A percentile compares a stretch with the other conserved stretches of the same genome.
Conservation (phyloP, 1,284 basidiomycete species). For the Apiotrichum veenhuisii region DNA sequence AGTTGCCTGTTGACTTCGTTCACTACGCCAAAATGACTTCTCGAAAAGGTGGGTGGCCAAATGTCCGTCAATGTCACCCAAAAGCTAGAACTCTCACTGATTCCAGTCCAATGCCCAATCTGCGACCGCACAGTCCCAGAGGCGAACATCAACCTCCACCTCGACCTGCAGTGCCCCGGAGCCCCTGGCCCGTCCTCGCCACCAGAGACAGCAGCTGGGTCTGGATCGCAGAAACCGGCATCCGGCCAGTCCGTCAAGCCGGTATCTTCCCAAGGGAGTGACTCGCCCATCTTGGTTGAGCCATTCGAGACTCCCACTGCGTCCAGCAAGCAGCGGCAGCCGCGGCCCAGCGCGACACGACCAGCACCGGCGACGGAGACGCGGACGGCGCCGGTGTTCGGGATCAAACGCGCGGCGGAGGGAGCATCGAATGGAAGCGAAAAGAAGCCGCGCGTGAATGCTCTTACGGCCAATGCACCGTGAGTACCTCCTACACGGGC, state of each 20-base stretch:
- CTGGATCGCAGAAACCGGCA: neutral
- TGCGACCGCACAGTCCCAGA: constrained; percentile 37
- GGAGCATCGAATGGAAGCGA: constrained; percentile 4
- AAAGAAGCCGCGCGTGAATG: constrained; percentile 36
- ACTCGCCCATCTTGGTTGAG: constrained; percentile 1
- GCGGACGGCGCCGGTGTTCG: neutral
- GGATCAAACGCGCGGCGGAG: neutral
- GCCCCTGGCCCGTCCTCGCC: constrained; percentile 14
- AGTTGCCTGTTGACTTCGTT: no score
- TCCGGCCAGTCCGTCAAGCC: no score
- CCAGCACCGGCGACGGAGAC: neutral
- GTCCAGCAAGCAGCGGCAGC: neutral
- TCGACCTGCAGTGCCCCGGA: constrained; percentile 44
- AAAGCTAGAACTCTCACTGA: neutral
- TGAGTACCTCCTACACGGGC: constrained; percentile 16
- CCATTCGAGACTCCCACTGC: constrained; percentile 12
- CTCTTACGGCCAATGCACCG: constrained; percentile 45
- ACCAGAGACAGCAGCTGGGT: neutral
- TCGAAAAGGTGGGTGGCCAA: neutral
- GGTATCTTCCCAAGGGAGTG: neutral
- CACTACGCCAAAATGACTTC: neutral
- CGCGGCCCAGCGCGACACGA: neutral
- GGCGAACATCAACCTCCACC: constrained; percentile 46
- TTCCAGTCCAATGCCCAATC: constrained; percentile 43
- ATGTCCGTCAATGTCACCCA: no score